Evolutionary conservation across 148 eudicot species (phyloP).

Genomic region (Silene uniflora): DNA sequence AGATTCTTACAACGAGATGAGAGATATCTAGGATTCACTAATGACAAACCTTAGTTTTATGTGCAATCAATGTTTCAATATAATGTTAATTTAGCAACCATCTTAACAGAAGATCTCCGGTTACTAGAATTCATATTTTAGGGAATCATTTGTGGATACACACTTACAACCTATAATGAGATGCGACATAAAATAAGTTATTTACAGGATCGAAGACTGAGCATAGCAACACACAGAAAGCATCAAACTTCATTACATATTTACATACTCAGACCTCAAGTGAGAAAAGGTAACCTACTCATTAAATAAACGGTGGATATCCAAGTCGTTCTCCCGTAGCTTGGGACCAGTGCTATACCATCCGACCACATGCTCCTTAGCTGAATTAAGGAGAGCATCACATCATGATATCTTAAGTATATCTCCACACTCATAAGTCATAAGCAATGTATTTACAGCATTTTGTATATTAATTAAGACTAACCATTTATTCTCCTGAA

Average conservation of each 20-base stretch:
- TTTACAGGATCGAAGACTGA: background rate
- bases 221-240: background rate
- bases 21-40: background rate
- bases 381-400: background rate
- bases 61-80: background rate
- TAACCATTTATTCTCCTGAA: constrained; percentile 64
- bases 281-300: background rate
- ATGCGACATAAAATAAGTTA: background rate
- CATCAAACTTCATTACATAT: background rate
- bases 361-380: constrained; percentile 12
- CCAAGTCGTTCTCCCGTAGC: constrained; percentile 7
- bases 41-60: background rate
- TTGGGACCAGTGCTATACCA: constrained; percentile 16
- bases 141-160: background rate
- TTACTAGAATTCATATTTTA: background rate
- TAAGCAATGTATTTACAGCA: background rate
- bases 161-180: background rate
- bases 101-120: background rate
- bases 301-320: constrained; percentile 7
- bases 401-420: background rate
- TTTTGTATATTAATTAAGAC: background rate
- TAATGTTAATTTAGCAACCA: background rate
- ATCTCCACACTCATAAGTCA: background rate
- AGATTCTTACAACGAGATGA: background rate
- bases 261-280: background rate